Evolutionary conservation across 2,329 filamentous ascomycete species (phyloP), one percentile per base, ranked within the genome.

Genomic region (Graphilbum fragrans): DNA sequence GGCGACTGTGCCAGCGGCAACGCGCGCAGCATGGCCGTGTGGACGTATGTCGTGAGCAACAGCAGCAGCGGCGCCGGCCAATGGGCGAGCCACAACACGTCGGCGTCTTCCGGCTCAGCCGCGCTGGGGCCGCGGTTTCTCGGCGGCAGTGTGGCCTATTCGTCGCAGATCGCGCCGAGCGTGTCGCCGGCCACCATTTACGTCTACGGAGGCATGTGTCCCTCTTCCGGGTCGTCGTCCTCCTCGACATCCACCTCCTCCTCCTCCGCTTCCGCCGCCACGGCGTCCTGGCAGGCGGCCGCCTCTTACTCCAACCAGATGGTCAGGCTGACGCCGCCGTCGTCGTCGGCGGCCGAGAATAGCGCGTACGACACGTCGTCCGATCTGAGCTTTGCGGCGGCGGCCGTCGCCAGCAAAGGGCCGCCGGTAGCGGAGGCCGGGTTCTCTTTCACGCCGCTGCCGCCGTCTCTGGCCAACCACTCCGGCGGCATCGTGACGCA

Each of bases 131-230:
- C 73, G 1, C 67, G 64, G 41, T 72, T 72, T 47, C 62, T 77
- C 2, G 71, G 72, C 12, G 62, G 62, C 11, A 62, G 75, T 14
- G 66, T 92, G 40, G 69, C 78, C 20, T 94, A 87, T 56, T 80
- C 85, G 18, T 69, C 68, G 25, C 72, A 67, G 29, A 63, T 75
- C 37, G 67, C 67, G 31, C 74, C 70, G 0, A 56, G 62, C 22
- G 63, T 70, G 45, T 69, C 71, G 10, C 61, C 67, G 35, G 71
- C 75, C 0, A 67, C 67, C 11, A 61, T 82, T 18, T 94, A 87
- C 55, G 64, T 80, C 7, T 95, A 94, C 59, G 90, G 87, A 29
- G 90, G 90, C 50, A 94, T 95, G 86, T 96, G 90, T 53, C 80
- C 82, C 8, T 17, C 2, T 19, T 20, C 1, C n/a, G 7, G 14